Conservation (phyloP, 768 basidiomycete species). For the Gautieria morchelliformis region DNA sequence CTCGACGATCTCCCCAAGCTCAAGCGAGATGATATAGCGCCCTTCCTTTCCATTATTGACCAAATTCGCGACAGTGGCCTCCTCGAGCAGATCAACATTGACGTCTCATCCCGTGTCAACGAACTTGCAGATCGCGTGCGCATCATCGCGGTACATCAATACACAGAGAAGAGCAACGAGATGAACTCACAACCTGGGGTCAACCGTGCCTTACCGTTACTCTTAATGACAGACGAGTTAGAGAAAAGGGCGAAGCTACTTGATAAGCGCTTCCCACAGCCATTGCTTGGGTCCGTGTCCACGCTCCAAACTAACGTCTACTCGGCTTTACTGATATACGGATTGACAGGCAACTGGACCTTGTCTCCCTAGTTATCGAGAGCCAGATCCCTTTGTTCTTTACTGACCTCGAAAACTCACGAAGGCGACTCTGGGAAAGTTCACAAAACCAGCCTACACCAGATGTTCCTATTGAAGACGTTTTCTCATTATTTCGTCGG, state of each 20-base stretch:
- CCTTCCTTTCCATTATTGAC: conserved; percentile 59
- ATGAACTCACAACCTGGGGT: conserved; percentile 63
- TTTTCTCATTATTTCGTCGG: conserved; percentile 78
- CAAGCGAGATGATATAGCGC: conserved; percentile 60
- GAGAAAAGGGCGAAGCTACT: conserved; percentile 78
- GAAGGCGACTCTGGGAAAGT: conserved; percentile 68
- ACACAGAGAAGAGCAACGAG: conserved; percentile 52
- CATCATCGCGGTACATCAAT: conserved; percentile 50
- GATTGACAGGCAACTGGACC: conserved; percentile 49
- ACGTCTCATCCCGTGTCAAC: conserved; percentile 52
- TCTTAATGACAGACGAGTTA: conserved; percentile 80
- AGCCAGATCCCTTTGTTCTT: conserved; percentile 57
- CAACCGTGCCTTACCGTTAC: conserved; percentile 70
- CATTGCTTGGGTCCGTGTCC: conserved; percentile 61
- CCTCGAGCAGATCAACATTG: conserved; percentile 64
- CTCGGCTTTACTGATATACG: conserved; percentile 3
- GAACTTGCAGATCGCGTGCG: conserved; percentile 63
- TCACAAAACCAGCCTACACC: conserved; percentile 83
- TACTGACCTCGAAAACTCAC: conserved; percentile 55
- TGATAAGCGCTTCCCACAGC: conserved; percentile 81
- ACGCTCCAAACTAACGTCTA: not conserved
- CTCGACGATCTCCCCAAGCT: conserved; percentile 69
- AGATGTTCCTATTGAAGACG: conserved; percentile 81
- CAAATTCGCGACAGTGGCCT: conserved; percentile 61
- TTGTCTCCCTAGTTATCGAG: conserved; percentile 68